Percentiles rank a stretch among this genome's conserved stretches.
These are phyloP conservation scores for Chrysanthemum seticuspe DNA, from an alignment of 129 eudicot species.

Conservation along the genomic window DNA sequence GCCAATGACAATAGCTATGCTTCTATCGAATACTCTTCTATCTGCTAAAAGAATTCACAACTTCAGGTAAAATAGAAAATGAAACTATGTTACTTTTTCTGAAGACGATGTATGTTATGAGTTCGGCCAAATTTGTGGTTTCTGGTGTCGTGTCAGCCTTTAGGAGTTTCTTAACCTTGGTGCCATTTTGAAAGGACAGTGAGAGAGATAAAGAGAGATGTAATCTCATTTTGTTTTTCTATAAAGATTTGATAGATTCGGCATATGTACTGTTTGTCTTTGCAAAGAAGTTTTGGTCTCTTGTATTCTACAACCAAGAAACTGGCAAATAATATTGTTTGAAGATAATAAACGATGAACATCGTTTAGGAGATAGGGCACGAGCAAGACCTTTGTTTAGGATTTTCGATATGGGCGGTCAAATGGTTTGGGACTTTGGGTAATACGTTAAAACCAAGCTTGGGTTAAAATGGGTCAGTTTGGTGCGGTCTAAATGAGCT, in stretches of 20 bases:
- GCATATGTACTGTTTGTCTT: background rate
- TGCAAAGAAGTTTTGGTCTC: background rate
- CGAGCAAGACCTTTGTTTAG: too few species aligned
- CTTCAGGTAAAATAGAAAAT: conserved; percentile 21
- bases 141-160: conserved; percentile 5
- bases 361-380: too few species aligned
- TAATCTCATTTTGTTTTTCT: conserved; percentile 21
- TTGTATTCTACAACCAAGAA: conserved; percentile 4
- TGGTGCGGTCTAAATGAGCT: too few species aligned
- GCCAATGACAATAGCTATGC: conserved; percentile 93
- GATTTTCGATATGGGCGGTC: too few species aligned
- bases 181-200: conserved; percentile 8
- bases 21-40: conserved; percentile 68
- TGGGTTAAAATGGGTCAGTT: too few species aligned
- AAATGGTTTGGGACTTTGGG: too few species aligned
- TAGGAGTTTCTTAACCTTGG: background rate
- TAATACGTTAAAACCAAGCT: too few species aligned
- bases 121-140: background rate
- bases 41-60: conserved; percentile 69
- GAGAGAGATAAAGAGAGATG: conserved; percentile 21
- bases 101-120: too few species aligned
- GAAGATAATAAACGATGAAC: too few species aligned
- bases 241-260: conserved; percentile 10
- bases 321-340: too few species aligned
- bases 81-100: too few species aligned